Evolutionary conservation across 306 rosid genomes (phyloP).

Genomic region (Quillaja saponaria): DNA sequence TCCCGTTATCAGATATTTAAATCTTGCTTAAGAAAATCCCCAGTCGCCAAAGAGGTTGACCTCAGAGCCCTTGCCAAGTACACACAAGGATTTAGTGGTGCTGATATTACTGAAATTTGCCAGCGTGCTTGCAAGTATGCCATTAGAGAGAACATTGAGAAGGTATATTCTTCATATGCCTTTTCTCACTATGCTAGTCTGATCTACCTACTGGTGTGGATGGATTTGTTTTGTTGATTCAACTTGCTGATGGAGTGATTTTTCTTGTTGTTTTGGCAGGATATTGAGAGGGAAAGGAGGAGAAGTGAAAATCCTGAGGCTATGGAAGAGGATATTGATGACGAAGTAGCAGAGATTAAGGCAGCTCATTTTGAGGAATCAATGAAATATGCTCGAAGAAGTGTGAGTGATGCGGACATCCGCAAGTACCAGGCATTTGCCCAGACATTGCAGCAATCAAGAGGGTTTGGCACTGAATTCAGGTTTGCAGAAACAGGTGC

Average conservation of each 20-base stretch:
- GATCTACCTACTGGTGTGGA: not conserved
- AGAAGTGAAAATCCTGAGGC: constrained; percentile 87
- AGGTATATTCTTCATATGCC: constrained; percentile 44
- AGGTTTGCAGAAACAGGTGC: constrained; percentile 65
- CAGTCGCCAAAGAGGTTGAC: constrained; percentile 85
- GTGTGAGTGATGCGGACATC: constrained; percentile 96
- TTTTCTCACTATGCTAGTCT: not conserved
- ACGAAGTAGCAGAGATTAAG: constrained; percentile 84
- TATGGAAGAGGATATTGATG: constrained; percentile 92
- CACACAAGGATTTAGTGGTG: constrained; percentile 97
- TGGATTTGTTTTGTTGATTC: not conserved
- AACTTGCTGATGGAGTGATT: too few relatives aligned
- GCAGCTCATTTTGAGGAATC: constrained; percentile 98
- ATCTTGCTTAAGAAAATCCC: constrained; percentile 94
- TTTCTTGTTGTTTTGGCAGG: constrained; percentile 44
- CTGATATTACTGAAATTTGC: constrained; percentile 95
- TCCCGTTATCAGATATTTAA: constrained; percentile 83
- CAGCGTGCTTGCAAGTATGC: constrained; percentile 98
- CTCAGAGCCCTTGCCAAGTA: constrained; percentile 92
- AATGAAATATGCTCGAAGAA: constrained; percentile 93
- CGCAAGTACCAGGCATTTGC: constrained; percentile 99
- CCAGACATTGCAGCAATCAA: constrained; percentile 95
- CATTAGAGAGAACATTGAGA: constrained; percentile 93
- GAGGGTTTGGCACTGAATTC: constrained; percentile 92
- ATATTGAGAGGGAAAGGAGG: constrained; percentile 88